Base-by-base conservation (phyloP, 2,329 filamentous ascomycete species). In the Botrytis tulipae region DNA sequence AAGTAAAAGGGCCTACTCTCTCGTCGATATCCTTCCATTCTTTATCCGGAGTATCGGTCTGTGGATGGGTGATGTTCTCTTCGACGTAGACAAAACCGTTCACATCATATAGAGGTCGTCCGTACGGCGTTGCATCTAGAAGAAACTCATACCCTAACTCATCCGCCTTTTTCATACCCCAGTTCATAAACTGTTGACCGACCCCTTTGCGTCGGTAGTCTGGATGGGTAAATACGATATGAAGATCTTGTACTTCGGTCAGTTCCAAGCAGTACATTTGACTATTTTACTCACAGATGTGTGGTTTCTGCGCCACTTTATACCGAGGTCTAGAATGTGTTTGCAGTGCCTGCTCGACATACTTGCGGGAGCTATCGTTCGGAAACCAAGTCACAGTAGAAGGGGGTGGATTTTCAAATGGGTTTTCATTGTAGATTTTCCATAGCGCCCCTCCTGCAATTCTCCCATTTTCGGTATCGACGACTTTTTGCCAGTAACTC, bases 151-250 rank as follows among this genome's bases (percentile, higher is more conserved):
- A 67, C 6, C 37, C 48, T 25, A 71, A 68, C 3, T 71, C 61
- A 25, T 71, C 68, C 22, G 72, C 72, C 62, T 62, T 67, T 32
- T 66, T 61, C 29, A 62, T 66, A 20, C 72, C 72, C 68, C 61
- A 71, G 40, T 71, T 32, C 16, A 73, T 65, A 20, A 73, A 60
- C 3, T 67, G 18, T 48, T 67, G 67, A 16, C 46, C 61, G 25
- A 73, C 44, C 10, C 68, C 72, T 71, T 54, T 61, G n/a, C 72
- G 72, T 71, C 72, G 68, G 35, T 73, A 71, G 46, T 73, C 16
- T 60, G 68, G 72, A 71, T 73, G 72, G 35, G 48, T 67, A 54
- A 67, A 73, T 18, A 73, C 25, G 46, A 73, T 67, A 37, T 67
- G 67, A 40, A 73, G 68, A 60, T 71, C 72, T 73, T 48, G 29